Conservation (phyloP, 2,329 filamentous ascomycete genomes). For the Emericellopsis cladophorae region DNA sequence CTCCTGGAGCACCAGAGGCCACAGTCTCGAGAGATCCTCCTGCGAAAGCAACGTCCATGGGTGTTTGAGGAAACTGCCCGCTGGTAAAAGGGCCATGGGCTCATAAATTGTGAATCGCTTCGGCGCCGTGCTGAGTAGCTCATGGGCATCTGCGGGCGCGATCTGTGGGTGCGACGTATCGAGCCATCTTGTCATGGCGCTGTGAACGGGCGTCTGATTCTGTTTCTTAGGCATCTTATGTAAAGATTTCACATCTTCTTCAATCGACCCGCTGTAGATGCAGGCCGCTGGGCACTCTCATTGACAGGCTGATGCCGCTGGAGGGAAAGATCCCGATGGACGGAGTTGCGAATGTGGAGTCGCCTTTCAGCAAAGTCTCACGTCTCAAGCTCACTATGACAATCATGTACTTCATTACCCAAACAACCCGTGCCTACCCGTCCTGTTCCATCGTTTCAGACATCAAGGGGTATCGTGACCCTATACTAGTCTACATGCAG, state of each 20-base stretch:
- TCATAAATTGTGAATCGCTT: slow-evolving; percentile 49
- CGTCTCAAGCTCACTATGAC: not conserved
- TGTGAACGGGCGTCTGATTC: not conserved
- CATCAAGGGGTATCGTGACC: slow-evolving; percentile 26
- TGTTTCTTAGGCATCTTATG: too few species aligned
- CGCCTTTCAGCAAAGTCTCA: too few species aligned
- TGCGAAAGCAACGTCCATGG: not conserved
- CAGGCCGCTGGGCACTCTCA: too few species aligned
- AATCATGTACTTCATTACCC: slow-evolving; percentile 2
- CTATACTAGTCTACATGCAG: slow-evolving; percentile 27
- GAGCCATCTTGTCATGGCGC: not conserved
- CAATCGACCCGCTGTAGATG: too few species aligned
- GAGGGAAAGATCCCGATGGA: too few species aligned
- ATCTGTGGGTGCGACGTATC: not conserved
- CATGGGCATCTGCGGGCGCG: slow-evolving; percentile 7
- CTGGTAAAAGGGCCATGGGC: slow-evolving; percentile 47
- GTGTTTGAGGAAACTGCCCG: slow-evolving; percentile 36
- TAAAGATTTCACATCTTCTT: too few species aligned
- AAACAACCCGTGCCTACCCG: not conserved
- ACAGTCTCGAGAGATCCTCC: slow-evolving; percentile 23
- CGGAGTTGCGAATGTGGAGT: too few species aligned
- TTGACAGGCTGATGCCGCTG: too few species aligned
- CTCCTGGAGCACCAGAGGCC: slow-evolving; percentile 31
- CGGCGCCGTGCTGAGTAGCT: slow-evolving; percentile 29
- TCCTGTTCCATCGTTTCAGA: slow-evolving; percentile 8